Evolutionary conservation across 2,329 filamentous ascomycete genomes (phyloP).

Genomic region (Calycina herbarum): DNA sequence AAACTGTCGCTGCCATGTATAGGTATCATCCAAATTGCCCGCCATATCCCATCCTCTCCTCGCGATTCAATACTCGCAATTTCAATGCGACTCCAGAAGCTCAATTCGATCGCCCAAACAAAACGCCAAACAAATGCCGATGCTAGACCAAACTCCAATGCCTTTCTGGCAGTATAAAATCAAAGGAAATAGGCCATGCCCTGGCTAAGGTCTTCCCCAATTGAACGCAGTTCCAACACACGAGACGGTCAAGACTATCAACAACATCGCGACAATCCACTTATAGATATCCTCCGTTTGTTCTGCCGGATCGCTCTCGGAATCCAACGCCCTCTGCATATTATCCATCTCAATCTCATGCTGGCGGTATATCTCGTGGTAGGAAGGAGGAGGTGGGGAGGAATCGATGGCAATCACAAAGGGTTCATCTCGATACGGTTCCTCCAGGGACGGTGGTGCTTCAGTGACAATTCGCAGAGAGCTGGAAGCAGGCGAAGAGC

Average conservation of each 20-base stretch:
- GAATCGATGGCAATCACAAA: conserved; percentile 31
- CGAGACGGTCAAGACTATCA: conserved; percentile 32
- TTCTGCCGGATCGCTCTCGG: conserved; percentile 24
- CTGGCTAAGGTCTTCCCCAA: conserved; percentile 25
- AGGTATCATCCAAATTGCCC: conserved; percentile 1
- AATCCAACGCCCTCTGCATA: conserved; percentile 25
- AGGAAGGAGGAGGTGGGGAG: conserved; percentile 30
- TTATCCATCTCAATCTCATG: conserved; percentile 25
- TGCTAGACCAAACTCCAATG: conserved; percentile 3
- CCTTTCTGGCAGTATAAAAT: background rate
- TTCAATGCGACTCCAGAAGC: background rate
- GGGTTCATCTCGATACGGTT: conserved; percentile 34
- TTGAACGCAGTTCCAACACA: conserved; percentile 34
- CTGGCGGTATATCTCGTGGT: conserved; percentile 29
- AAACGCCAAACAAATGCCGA: conserved; percentile 2
- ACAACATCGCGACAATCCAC: conserved; percentile 35
- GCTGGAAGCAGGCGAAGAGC: conserved; percentile 12
- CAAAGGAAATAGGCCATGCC: background rate
- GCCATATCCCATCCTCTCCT: background rate
- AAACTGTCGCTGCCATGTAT: background rate
- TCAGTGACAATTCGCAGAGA: conserved; percentile 6
- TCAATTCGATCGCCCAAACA: background rate
- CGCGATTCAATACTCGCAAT: background rate
- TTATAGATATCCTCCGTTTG: conserved; percentile 33
- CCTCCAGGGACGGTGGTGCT: conserved; percentile 16